These are phyloP conservation scores for Ambrosia artemisiifolia DNA, from an alignment of 129 eudicot species.

Conservation along the genomic window DNA sequence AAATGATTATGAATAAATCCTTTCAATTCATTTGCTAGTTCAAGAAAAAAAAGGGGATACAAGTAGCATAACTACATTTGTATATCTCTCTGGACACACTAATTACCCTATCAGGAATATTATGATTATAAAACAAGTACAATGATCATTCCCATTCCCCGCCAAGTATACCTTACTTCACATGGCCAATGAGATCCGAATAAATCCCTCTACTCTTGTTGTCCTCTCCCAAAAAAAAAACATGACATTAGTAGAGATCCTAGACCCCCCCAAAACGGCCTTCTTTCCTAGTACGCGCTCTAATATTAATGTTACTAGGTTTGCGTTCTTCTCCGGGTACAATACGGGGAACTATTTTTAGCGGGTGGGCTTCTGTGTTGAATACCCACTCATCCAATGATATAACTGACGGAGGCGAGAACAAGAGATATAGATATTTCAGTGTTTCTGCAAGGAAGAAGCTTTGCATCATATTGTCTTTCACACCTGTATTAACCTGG, in stretches of 20 bases:
- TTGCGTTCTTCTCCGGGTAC: slow-evolving; percentile 28
- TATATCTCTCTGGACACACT: slow-evolving; percentile 23
- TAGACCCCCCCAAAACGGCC: slow-evolving; percentile 65
- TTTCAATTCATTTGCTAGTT: slow-evolving; percentile 11
- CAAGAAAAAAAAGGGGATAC: slow-evolving; percentile 5
- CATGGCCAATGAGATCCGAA: slow-evolving; percentile 24
- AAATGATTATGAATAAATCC: slow-evolving; percentile 10
- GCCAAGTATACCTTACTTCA: slow-evolving; percentile 18
- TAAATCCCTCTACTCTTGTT: slow-evolving; percentile 21
- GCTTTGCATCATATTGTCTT: slow-evolving; percentile 99
- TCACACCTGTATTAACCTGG: slow-evolving; percentile 90
- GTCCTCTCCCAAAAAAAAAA: slow-evolving; percentile 17
- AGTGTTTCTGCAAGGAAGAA: slow-evolving; percentile 97
- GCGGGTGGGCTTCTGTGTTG: slow-evolving; percentile 98
- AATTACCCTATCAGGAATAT: slow-evolving; percentile 14
- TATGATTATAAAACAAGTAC: slow-evolving; percentile 32
- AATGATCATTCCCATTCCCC: not conserved
- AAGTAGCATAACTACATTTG: slow-evolving; percentile 20
- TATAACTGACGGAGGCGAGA: slow-evolving; percentile 83
- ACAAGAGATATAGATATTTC: slow-evolving; percentile 88
- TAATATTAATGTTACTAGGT: slow-evolving; percentile 18
- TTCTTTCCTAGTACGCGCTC: slow-evolving; percentile 70
- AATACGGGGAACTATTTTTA: slow-evolving; percentile 61
- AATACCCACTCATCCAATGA: slow-evolving; percentile 97
- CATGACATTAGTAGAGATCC: slow-evolving; percentile 9